Percentiles rank a stretch among this genome's conserved stretches.
These are phyloP conservation scores for Trametes meyenii DNA, from an alignment of 768 basidiomycete species.

Conservation along the genomic window DNA sequence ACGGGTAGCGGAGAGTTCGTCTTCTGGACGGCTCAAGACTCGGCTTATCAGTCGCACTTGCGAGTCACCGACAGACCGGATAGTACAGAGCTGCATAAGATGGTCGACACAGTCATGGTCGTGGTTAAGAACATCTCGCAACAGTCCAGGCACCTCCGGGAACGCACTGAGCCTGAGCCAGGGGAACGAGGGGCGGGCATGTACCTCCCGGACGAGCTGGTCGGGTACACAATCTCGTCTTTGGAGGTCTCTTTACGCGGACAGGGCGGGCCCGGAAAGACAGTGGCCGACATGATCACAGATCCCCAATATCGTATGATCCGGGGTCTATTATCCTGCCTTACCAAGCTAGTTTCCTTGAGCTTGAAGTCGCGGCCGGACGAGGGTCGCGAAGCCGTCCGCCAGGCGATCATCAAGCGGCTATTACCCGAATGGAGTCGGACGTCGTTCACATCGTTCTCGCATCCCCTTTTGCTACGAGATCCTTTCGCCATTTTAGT, in stretches of 20 bases:
- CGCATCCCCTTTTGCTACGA: conserved; percentile 83
- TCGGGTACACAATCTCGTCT: conserved; percentile 84
- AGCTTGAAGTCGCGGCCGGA: conserved; percentile 73
- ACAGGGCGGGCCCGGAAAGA: conserved; percentile 45
- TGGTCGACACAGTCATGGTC: conserved; percentile 86
- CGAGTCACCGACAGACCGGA: conserved; percentile 55
- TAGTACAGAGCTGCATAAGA: conserved; percentile 65
- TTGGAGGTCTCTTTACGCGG: conserved; percentile 86
- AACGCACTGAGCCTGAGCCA: conserved; percentile 68
- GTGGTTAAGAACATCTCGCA: conserved; percentile 79
- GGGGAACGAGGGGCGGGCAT: conserved; percentile 82
- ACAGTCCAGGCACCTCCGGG: conserved; percentile 82
- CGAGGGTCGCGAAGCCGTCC: conserved; percentile 75
- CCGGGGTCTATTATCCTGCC: conserved; percentile 69
- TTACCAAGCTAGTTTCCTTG: conserved; percentile 65
- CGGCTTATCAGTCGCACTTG: conserved; percentile 60
- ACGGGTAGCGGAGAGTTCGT: conserved; percentile 88
- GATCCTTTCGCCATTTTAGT: conserved; percentile 90
- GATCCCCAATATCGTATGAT: conserved; percentile 80
- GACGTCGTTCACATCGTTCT: conserved; percentile 79
- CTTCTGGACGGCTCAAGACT: conserved; percentile 86
- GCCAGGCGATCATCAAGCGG: conserved; percentile 87
- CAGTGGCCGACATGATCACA: conserved; percentile 74
- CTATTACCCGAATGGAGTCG: conserved; percentile 91
- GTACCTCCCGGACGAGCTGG: conserved; percentile 89